These are phyloP conservation scores for Naganishia sp. DNA, from an alignment of 1,284 basidiomycete species.

Conservation along the genomic window DNA sequence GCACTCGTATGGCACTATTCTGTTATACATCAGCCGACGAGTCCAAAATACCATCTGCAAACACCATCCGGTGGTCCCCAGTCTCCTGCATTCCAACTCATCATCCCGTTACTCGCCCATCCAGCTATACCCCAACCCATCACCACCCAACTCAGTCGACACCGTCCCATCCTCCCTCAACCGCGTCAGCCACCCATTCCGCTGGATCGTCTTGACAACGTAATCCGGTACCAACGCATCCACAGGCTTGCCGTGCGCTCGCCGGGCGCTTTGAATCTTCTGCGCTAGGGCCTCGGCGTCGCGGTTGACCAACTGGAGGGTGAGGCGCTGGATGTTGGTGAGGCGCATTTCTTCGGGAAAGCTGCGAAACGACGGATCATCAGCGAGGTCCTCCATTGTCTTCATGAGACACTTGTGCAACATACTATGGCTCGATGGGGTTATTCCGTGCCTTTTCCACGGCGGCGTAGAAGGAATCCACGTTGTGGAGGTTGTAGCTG, in stretches of 20 bases:
- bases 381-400: too few species aligned
- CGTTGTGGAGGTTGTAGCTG: slow-evolving; percentile 6
- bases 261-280: too few species aligned
- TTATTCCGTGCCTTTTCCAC: slow-evolving; percentile 3
- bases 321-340: background rate
- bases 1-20: too few species aligned
- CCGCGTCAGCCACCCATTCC: background rate
- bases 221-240: background rate
- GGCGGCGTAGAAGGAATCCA: slow-evolving; percentile 1
- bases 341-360: slow-evolving; percentile 18
- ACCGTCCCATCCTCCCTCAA: slow-evolving; percentile 8
- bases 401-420: background rate
- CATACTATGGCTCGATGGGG: slow-evolving; percentile 17
- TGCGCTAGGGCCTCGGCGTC: too few species aligned
- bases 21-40: too few species aligned
- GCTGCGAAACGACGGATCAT: background rate
- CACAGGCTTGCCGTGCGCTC: background rate
- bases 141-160: background rate
- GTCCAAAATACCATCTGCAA: too few species aligned
- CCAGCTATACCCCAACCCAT: background rate
- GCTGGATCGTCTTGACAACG: background rate
- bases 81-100: too few species aligned
- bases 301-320: too few species aligned
- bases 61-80: too few species aligned
- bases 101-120: too few species aligned